phyloP scores from a whole-genome alignment of 2,329 filamentous ascomycete species.

The Purpureocillium takamizusanense region DNA sequence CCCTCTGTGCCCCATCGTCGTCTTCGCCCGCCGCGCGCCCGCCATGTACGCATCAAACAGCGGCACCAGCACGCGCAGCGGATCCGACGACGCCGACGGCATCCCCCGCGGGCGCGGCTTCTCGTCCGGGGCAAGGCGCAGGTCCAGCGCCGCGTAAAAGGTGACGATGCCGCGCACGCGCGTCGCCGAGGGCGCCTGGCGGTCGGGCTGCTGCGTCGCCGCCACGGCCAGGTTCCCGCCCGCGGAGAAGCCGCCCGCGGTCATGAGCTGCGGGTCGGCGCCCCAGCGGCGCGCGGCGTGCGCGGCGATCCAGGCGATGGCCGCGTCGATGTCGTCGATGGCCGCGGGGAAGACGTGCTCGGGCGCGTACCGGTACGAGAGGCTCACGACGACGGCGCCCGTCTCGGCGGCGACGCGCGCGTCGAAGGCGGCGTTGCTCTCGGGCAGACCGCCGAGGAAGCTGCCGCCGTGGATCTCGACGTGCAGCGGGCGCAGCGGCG shows the following conservation, averaged over 20 bases:
- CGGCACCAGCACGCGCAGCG: constrained; percentile 25
- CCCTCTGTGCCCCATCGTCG: too few species aligned
- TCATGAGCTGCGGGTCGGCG: constrained; percentile 29
- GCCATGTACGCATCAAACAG: constrained; percentile 35
- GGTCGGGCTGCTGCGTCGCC: constrained; percentile 14
- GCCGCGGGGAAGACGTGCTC: constrained; percentile 39
- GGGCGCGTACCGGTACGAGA: constrained; percentile 42
- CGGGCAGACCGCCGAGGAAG: constrained; percentile 33
- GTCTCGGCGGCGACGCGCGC: constrained; percentile 24
- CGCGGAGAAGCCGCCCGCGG: constrained; percentile 32
- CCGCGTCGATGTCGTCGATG: constrained; percentile 37
- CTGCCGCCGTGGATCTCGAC: constrained; percentile 34
- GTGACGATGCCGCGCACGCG: constrained; percentile 27
- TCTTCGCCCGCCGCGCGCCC: constrained; percentile 14
- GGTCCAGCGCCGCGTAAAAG: constrained; percentile 30
- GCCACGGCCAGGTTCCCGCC: constrained; percentile 34
- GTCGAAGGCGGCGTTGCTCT: constrained; percentile 25
- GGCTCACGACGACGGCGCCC: constrained; percentile 35
- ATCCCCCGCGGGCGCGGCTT: constrained; percentile 25
- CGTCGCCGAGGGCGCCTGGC: constrained; percentile 12
- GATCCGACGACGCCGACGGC: constrained; percentile 26
- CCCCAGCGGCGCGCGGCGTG: constrained; percentile 25
- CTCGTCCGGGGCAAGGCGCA: constrained; percentile 25
- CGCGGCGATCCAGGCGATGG: constrained; percentile 27
- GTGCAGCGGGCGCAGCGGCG: constrained; percentile 27